phyloP scores from a whole-genome alignment of 768 basidiomycete genomes.

The Hericium erinaceus region DNA sequence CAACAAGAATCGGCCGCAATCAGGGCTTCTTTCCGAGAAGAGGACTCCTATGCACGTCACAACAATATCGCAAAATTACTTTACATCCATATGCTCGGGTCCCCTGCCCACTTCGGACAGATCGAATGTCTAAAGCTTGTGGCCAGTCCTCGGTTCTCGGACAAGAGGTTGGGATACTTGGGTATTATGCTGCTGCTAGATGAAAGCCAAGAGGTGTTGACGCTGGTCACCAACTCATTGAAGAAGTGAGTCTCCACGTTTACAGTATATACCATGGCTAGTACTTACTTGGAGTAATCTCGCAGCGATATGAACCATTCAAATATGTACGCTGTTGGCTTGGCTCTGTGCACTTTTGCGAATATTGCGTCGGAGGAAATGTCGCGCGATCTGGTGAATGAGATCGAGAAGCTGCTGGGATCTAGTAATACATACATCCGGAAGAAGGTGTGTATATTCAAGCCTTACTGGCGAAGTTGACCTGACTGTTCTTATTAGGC shows the following conservation, averaged over 20 bases:
- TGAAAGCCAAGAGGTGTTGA: constrained; percentile 96
- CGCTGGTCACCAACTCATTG: constrained; percentile 93
- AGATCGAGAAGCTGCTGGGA: constrained; percentile 94
- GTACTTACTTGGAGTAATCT: constrained; percentile 6
- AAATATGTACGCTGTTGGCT: constrained; percentile 97
- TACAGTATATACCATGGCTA: not conserved
- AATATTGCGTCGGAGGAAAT: constrained; percentile 99
- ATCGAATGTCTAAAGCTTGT: constrained; percentile 95
- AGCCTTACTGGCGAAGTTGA: not conserved
- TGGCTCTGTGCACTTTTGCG: constrained; percentile 96
- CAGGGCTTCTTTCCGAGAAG: constrained; percentile 93
- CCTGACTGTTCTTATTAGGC: constrained; percentile 45
- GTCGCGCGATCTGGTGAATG: constrained; percentile 95
- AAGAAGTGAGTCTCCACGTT: constrained; percentile 67
- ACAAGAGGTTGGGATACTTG: constrained; percentile 93
- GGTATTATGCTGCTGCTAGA: constrained; percentile 97
- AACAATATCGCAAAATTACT: constrained; percentile 97
- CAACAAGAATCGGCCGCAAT: constrained; percentile 97
- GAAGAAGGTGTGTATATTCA: constrained; percentile 66
- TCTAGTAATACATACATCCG: constrained; percentile 98
- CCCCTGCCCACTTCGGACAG: constrained; percentile 97
- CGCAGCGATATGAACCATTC: constrained; percentile 97
- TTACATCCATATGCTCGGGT: constrained; percentile 98
- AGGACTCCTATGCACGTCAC: constrained; percentile 90
- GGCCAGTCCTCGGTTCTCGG: constrained; percentile 89